phyloP scores from a whole-genome alignment of 169 alveolate species.

The Plasmodium vinckei region DNA sequence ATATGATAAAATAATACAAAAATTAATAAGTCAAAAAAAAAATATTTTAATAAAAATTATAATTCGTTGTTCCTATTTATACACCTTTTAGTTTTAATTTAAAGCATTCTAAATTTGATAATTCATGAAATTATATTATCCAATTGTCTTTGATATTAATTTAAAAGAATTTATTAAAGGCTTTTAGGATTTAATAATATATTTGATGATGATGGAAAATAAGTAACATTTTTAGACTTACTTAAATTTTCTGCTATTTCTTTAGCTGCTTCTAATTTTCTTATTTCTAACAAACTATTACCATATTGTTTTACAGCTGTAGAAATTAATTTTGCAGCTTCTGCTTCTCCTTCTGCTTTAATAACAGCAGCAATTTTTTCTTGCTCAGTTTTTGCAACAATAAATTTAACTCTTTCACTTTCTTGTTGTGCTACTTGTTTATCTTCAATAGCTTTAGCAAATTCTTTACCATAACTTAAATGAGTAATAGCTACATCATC shows the following conservation, averaged over 20 bases:
- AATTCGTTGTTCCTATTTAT: too few species aligned
- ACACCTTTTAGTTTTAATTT: too few species aligned
- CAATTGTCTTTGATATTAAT: too few species aligned
- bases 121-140: too few species aligned
- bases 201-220: conserved; percentile 85
- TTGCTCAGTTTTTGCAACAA: conserved; percentile 96
- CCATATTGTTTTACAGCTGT: conserved; percentile 96
- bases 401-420: conserved; percentile 96
- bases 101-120: too few species aligned
- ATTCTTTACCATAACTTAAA: conserved; percentile 96
- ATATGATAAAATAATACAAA: too few species aligned
- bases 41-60: too few species aligned
- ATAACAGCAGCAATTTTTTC: conserved; percentile 97
- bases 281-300: conserved; percentile 94
- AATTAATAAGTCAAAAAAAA: too few species aligned
- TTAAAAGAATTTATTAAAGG: too few species aligned
- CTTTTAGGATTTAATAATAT: conserved; percentile 77
- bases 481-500: conserved; percentile 98
- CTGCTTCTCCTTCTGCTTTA: conserved; percentile 98
- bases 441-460: conserved; percentile 97
- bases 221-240: conserved; percentile 93
- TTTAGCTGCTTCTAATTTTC: conserved; percentile 97
- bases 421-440: conserved; percentile 99
- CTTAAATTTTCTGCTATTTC: conserved; percentile 95
- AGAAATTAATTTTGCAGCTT: conserved; percentile 96